Base-by-base conservation (phyloP, 768 basidiomycete genomes). In the Lentinula boryana region DNA sequence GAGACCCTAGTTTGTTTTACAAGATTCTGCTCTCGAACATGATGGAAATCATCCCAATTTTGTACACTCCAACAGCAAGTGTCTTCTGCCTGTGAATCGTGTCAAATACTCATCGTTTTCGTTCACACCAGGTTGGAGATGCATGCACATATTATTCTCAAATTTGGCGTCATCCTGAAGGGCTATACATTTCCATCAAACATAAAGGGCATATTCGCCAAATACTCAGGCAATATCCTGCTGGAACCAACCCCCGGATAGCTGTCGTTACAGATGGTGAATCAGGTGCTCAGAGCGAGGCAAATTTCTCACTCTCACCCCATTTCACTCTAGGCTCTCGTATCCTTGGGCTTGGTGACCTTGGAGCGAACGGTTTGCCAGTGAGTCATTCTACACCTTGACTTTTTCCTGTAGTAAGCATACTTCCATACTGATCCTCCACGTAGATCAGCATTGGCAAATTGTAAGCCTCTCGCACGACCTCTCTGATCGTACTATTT, bases 271-370 rank as follows among this genome's bases (percentile, higher is more conserved):
- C 89, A 5, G 89, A 92, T 68, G 89, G 89, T 73, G 64, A 44
- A 61, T 60, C 49, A 40, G 12, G 64, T 71, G 52, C 71, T 74
- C 58, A 66, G 71, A 32, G 69, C 54, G 31, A n/a, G 33, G 36
- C 54, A 13, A 27, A 3, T 27, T 38, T 41, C 50, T 46, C 64
- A 23, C 44, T 63, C 57, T 48, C 31, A 44, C 48, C 35, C 56
- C 58, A 55, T 53, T 48, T 31, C 27, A n/a, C 15, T 54, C 18
- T 51, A 78, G 88, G 83, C 56, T 87, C 85, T 8, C 81, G 90
- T 18, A 91, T 92, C 62, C 81, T 92, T 38, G 95, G 95, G 60
- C 75, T 97, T 18, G 95, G 91, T 15, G 90, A 91, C 67, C 83
- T 91, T 46, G 89, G 90, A 38, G 81, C 89, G 33, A 91, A 81